These are phyloP conservation scores for Pichia thaimueangensis DNA, from an alignment of 805 yeast species.

Conservation along the genomic window DNA sequence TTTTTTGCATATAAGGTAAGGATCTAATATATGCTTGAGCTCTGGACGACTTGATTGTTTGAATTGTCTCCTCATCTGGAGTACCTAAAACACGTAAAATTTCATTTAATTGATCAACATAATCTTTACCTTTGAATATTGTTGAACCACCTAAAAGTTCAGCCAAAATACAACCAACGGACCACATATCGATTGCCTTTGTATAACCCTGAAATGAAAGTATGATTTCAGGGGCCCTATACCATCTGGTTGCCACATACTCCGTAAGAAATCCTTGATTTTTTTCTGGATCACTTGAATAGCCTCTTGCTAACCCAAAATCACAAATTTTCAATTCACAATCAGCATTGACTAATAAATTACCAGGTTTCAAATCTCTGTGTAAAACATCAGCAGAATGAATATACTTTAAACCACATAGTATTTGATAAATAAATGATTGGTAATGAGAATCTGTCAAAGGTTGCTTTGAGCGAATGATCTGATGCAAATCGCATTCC, in stretches of 20 bases:
- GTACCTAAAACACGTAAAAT: slow-evolving; percentile 87
- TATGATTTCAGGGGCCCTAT: slow-evolving; percentile 97
- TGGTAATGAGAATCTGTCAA: slow-evolving; percentile 94
- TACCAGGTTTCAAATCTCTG: slow-evolving; percentile 93
- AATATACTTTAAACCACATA: slow-evolving; percentile 89
- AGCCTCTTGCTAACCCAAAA: slow-evolving; percentile 93
- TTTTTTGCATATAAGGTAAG: slow-evolving; percentile 73
- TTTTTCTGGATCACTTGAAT: slow-evolving; percentile 70
- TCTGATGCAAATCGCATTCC: slow-evolving; percentile 99
- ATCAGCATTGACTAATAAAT: slow-evolving; percentile 87
- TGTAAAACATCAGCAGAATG: slow-evolving; percentile 95
- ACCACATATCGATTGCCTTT: slow-evolving; percentile 96
- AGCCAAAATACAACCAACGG: slow-evolving; percentile 95
- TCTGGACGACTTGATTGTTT: slow-evolving; percentile 72
- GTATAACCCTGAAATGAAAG: slow-evolving; percentile 90
- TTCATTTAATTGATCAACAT: slow-evolving; percentile 89
- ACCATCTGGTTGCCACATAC: slow-evolving; percentile 98
- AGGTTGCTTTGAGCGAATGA: slow-evolving; percentile 88
- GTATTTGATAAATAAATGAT: slow-evolving; percentile 82
- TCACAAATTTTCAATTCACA: slow-evolving; percentile 96
- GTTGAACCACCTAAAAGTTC: slow-evolving; percentile 90
- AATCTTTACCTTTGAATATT: slow-evolving; percentile 90
- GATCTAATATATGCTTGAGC: slow-evolving; percentile 90
- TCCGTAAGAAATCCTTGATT: slow-evolving; percentile 94
- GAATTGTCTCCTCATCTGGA: slow-evolving; percentile 66